A percentile compares a stretch with the other conserved stretches of the same genome.
Conservation (phyloP, 1,284 basidiomycete genomes). For the Ganoderma meredithae region DNA sequence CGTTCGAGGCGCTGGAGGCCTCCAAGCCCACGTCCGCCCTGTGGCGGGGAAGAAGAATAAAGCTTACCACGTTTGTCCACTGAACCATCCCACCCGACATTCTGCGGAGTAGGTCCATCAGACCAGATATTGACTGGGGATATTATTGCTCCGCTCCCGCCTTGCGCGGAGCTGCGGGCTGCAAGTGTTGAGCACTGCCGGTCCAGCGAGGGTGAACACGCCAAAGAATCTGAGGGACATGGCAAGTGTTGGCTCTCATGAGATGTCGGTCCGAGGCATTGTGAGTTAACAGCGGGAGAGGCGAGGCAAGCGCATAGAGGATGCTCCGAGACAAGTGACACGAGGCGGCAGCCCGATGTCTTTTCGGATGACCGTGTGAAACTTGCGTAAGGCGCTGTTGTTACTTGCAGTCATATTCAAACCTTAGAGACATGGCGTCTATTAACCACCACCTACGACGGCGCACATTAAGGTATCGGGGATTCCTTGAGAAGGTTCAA, state of each 20-base stretch:
- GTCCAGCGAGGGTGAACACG: no score
- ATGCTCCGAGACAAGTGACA: background rate
- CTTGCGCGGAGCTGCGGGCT: background rate
- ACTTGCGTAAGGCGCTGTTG: background rate
- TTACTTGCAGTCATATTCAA: no score
- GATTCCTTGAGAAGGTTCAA: no score
- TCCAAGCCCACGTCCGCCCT: background rate
- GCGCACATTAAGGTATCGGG: no score
- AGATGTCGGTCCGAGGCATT: no score
- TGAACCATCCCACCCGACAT: background rate
- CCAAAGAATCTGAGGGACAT: no score
- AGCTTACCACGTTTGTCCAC: slow-evolving; percentile 3
- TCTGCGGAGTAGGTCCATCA: slow-evolving; percentile 1
- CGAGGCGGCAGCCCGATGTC: no score
- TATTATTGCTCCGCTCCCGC: background rate
- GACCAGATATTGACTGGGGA: background rate
- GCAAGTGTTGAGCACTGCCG: no score
- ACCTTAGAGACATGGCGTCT: background rate
- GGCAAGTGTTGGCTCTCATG: no score
- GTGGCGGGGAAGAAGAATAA: background rate
- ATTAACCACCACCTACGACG: no score
- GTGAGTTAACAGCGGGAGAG: no score
- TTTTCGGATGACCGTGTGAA: no score
- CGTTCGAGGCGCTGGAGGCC: slow-evolving; percentile 3
- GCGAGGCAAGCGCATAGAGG: background rate